These are phyloP conservation scores for Dujonia santamariae DNA, from an alignment of 1,139 yeast genomes.

Conservation along the genomic window DNA sequence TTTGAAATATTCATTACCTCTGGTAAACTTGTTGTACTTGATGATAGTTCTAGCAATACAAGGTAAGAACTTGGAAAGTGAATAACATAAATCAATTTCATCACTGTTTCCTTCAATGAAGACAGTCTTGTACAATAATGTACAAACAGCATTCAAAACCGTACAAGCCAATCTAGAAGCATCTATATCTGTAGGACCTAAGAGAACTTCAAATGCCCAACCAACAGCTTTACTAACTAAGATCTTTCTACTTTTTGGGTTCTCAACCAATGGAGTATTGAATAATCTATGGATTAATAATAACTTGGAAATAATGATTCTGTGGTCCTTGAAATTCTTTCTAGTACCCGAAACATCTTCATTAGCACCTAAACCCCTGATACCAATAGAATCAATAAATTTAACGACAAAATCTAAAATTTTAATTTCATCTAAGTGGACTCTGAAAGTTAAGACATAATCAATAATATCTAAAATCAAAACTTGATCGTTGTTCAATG, in stretches of 20 bases:
- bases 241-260: conserved; percentile 33
- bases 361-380: conserved; percentile 49
- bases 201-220: conserved; percentile 63
- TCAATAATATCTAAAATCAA: conserved; percentile 57
- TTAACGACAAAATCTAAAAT: conserved; percentile 36
- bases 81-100: conserved; percentile 37
- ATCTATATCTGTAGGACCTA: conserved; percentile 52
- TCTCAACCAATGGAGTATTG: conserved; percentile 41
- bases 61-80: conserved; percentile 51
- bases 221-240: conserved; percentile 52
- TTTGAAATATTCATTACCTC: conserved; percentile 49
- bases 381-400: conserved; percentile 51
- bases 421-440: conserved; percentile 34
- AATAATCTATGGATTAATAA: conserved; percentile 59
- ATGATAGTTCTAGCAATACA: conserved; percentile 50
- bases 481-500: conserved; percentile 58
- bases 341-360: conserved; percentile 29
- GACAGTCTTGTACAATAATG: conserved; percentile 31
- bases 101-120: conserved; percentile 20
- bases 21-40: conserved; percentile 52
- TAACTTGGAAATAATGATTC: conserved; percentile 54
- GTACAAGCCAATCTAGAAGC: conserved; percentile 64
- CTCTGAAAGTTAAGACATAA: conserved; percentile 44
- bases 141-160: conserved; percentile 49
- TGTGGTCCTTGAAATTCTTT: conserved; percentile 47